These are phyloP conservation scores for Dioszegia aurantiaca DNA, from an alignment of 768 basidiomycete genomes.

Conservation along the genomic window DNA sequence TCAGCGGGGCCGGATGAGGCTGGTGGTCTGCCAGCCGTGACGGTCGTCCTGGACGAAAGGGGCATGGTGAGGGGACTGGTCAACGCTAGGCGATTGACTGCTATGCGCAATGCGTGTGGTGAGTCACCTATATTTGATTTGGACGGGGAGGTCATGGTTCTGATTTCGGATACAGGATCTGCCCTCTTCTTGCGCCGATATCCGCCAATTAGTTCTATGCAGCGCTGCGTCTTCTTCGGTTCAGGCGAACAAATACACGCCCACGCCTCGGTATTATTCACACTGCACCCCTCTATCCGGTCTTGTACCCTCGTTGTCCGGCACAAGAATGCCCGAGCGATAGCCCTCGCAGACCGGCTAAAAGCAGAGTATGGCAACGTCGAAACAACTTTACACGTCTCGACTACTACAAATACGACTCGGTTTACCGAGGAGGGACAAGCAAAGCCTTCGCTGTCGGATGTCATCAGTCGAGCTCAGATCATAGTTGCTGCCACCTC, in stretches of 20 bases:
- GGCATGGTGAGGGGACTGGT: slow-evolving; percentile 72
- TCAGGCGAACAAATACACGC: slow-evolving; percentile 45
- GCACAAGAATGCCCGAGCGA: slow-evolving; percentile 50
- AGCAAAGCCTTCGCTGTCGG: no score
- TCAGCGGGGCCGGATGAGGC: slow-evolving; percentile 44
- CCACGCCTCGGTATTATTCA: slow-evolving; percentile 44
- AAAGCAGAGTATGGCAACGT: slow-evolving; percentile 21
- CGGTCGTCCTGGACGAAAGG: slow-evolving; percentile 67
- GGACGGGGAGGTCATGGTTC: neutral
- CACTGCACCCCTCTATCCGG: slow-evolving; percentile 28
- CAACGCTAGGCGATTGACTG: slow-evolving; percentile 74
- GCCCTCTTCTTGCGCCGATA: slow-evolving; percentile 35
- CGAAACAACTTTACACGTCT: no score
- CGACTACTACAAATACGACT: no score
- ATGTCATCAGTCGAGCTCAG: slow-evolving; percentile 57
- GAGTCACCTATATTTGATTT: slow-evolving; percentile 19
- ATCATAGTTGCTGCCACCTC: slow-evolving; percentile 76
- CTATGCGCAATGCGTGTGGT: slow-evolving; percentile 80
- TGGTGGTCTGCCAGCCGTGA: slow-evolving; percentile 71
- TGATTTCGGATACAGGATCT: slow-evolving; percentile 28
- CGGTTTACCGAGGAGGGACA: no score
- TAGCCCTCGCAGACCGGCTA: slow-evolving; percentile 12
- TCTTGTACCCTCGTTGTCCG: slow-evolving; percentile 53
- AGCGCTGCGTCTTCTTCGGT: slow-evolving; percentile 34
- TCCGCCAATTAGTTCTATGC: slow-evolving; percentile 17